These are phyloP conservation scores for Alternaria dauci DNA, from an alignment of 2,329 filamentous ascomycete species.

Conservation along the genomic window DNA sequence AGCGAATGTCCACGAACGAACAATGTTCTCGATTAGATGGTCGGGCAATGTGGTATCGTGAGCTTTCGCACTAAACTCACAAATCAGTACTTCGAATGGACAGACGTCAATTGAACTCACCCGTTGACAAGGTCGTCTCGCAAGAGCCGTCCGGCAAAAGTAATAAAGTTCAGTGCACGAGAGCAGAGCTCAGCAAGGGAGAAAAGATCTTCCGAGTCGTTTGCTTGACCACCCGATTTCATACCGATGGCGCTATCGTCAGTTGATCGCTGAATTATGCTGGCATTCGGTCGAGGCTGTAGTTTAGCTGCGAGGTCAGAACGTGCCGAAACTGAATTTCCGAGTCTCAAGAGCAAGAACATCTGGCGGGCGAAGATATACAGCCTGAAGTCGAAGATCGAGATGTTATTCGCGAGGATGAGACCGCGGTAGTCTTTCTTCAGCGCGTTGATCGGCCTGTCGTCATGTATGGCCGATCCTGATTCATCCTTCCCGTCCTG, in stretches of 20 bases:
- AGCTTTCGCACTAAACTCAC: constrained; percentile 39
- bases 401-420: constrained; percentile 94
- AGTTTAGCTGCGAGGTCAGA: constrained; percentile 52
- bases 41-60: constrained; percentile 45
- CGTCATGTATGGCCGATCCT: constrained; percentile 37
- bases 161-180: constrained; percentile 83
- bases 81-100: constrained; percentile 25
- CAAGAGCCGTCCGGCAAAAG: constrained; percentile 79
- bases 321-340: constrained; percentile 65
- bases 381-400: constrained; percentile 91
- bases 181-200: constrained; percentile 88
- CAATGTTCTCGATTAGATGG: constrained; percentile 74
- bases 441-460: constrained; percentile 49
- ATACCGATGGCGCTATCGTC: constrained; percentile 45
- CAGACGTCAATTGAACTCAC: constrained; percentile 43
- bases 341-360: constrained; percentile 79
- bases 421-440: constrained; percentile 87
- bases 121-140: constrained; percentile 78
- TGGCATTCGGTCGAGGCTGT: constrained; percentile 38
- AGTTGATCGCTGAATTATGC: constrained; percentile 36
- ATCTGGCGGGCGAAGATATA: constrained; percentile 94
- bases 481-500: constrained; percentile 24
- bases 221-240: constrained; percentile 37
- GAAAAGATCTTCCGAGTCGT: constrained; percentile 76
- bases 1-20: constrained; percentile 80